Base-by-base conservation (phyloP, 2,329 filamentous ascomycete species). In the Aspergillus ochraceoroseus region DNA sequence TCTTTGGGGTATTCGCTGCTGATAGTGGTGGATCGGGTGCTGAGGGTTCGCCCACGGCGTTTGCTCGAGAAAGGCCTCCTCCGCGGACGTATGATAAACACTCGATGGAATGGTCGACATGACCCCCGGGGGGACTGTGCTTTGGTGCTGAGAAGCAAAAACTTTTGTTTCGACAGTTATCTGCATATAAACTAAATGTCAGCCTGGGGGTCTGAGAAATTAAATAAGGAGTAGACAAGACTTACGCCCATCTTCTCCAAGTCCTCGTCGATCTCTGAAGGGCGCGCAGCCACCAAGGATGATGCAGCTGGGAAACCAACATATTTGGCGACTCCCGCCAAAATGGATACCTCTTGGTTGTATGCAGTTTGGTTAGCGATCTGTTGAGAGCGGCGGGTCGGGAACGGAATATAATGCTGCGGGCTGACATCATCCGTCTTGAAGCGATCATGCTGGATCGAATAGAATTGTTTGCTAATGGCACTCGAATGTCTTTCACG, bases 271-370 rank as follows among this genome's bases (percentile, higher is more conserved):
- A 92, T 67, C 57, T 95, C 87, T 7, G 76, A 71, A 14, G 76
- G 65, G 25, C 83, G 82, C 17, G 86, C 85, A 28, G 85, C 77
- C 43, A 74, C 74, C 66, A 98, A 83, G 22, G 85, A 76, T 13
- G 92, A 92, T n/a, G 89, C 92, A 20, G 90, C 89, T 23, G 92
- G 92, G 66, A 98, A 98, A 15, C 92, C 92, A 57, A 94, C 82
- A 62, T 95, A 89, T 67, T 95, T 96, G 23, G 90, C 89, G 36
- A 96, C 75, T 25, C 90, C 90, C 4, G 89, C 83, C 42, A 98
- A 70, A 18, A 95, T 80, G 0, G 89, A 94, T 3, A 98, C 89
- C 62, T 98, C 92, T 51, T 84, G 85, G 62, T 95, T 96, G 70
- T 96, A 96, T 32, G 89, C 85, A 34, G 88, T 77, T 53, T 94